Evolutionary conservation across 2,329 filamentous ascomycete genomes (phyloP), one percentile per base, ranked within the genome.

Genomic region (Cordyceps pruinosa): DNA sequence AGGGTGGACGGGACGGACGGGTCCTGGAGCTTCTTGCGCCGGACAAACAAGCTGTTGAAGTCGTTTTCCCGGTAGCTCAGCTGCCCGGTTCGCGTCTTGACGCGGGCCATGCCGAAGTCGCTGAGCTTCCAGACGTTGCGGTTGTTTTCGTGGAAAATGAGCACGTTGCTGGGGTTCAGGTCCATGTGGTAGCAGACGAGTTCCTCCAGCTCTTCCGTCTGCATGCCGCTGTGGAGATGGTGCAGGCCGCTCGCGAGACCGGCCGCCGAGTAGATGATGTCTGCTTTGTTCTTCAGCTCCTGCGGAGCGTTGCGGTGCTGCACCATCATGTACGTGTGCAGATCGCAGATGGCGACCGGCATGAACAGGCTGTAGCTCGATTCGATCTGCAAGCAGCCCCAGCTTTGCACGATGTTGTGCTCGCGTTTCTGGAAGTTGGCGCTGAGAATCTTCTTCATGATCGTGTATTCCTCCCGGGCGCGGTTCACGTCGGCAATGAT

Each of bases 151-250:
- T 49, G 59, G 39, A 69, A 69, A 23, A 69, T 57, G n/a, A 70
- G 64, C n/a, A 74, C 67, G 42, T 72, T 74, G 23, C 63, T 66
- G 4, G 70, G 72, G 48, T 71, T 75, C 12, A 75, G 62, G 56
- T 75, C 72, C 65, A 74, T 71, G 45, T 75, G 72, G 48, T 73
- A 74, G 58, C 72, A 75, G 5, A 70, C 67, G 7, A 73, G 61
- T 3, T 63, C 60, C 25, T 70, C 65, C 15, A 63, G 56, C 8
- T 64, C 61, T 0, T 60, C 37, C 7, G 63, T 65, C 35, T 59
- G 62, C 49, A 72, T 68, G 4, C 67, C 68, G n/a, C 66, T 66
- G 59, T 75, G 72, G 15, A 75, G 66, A 56, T 72, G 72, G 10
- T 68, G 63, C 5, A 75, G 60, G 0, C 69, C 72, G 17, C 64